These are phyloP conservation scores for Biscogniauxia marginata DNA, from an alignment of 2,329 filamentous ascomycete species.

Conservation along the genomic window DNA sequence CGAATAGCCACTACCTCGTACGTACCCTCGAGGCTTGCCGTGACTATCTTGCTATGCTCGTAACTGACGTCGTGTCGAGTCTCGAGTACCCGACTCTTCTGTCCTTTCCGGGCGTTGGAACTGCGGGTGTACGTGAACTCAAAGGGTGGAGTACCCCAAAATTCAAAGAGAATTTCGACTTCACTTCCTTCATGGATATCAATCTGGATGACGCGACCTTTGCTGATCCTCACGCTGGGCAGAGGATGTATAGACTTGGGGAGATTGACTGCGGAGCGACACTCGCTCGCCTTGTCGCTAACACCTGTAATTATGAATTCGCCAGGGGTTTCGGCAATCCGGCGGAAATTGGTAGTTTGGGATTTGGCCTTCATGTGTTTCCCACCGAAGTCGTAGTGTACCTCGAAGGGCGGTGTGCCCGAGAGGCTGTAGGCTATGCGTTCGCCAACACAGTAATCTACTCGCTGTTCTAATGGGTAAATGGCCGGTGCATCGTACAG, in stretches of 20 bases:
- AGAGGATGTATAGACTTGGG: constrained; percentile 86
- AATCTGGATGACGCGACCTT: constrained; percentile 74
- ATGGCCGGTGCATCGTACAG: constrained; percentile 93
- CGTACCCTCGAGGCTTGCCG: constrained; percentile 88
- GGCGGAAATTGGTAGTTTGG: constrained; percentile 79
- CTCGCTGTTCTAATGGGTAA: constrained; percentile 77
- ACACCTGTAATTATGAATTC: constrained; percentile 84
- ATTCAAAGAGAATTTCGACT: constrained; percentile 90
- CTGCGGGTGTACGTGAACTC: constrained; percentile 96
- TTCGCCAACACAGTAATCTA: constrained; percentile 94
- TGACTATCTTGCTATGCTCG: constrained; percentile 77
- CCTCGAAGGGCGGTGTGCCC: constrained; percentile 87
- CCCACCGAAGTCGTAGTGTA: constrained; percentile 87
- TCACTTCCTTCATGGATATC: constrained; percentile 97
- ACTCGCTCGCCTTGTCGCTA: constrained; percentile 84
- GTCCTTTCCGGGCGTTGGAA: constrained; percentile 78
- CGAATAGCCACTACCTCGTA: constrained; percentile 98
- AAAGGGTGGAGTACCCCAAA: constrained; percentile 92
- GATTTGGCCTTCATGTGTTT: constrained; percentile 76
- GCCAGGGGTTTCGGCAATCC: constrained; percentile 88
- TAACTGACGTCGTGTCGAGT: constrained; percentile 85
- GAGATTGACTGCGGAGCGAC: constrained; percentile 75
- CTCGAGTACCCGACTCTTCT: constrained; percentile 79
- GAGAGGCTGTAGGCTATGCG: constrained; percentile 89
- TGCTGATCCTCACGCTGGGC: constrained; percentile 86